phyloP scores from a whole-genome alignment of 2,329 filamentous ascomycete species.

The Alternaria brassicae region DNA sequence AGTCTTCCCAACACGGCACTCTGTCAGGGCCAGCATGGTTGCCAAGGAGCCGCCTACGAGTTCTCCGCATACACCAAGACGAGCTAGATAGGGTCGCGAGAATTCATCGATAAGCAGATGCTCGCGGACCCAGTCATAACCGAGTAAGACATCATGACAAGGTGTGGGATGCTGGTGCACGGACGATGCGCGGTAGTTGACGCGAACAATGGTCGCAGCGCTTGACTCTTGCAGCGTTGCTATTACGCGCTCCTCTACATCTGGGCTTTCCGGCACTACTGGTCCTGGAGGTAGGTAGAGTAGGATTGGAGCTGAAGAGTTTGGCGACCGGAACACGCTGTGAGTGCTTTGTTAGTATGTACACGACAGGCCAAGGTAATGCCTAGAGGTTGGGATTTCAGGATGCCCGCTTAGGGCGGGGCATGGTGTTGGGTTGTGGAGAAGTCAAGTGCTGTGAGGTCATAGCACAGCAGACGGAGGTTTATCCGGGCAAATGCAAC shows the following conservation, averaged over 20 bases:
- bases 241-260: constrained; percentile 44
- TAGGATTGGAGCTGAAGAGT: constrained; percentile 41
- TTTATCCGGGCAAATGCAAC: constrained; percentile 3
- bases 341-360: constrained; percentile 13
- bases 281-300: constrained; percentile 57
- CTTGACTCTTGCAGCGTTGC: constrained; percentile 47
- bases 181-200: constrained; percentile 55
- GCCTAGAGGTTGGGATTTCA: not conserved
- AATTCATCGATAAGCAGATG: constrained; percentile 43
- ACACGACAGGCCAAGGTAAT: not conserved
- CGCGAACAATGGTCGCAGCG: constrained; percentile 52
- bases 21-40: constrained; percentile 58
- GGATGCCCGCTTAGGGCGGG: constrained; percentile 1
- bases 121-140: constrained; percentile 57
- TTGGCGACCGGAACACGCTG: constrained; percentile 46
- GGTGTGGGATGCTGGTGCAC: constrained; percentile 53
- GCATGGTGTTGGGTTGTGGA: constrained; percentile 2
- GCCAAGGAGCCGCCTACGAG: constrained; percentile 58
- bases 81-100: constrained; percentile 33
- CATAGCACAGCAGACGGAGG: constrained; percentile 8
- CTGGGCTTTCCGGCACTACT: constrained; percentile 30
- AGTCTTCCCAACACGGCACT: constrained; percentile 52
- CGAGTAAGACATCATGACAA: constrained; percentile 56
- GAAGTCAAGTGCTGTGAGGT: constrained; percentile 6
- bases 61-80: constrained; percentile 57